Base-by-base conservation (phyloP, 2,329 filamentous ascomycete species). In the Colletotrichum horii region DNA sequence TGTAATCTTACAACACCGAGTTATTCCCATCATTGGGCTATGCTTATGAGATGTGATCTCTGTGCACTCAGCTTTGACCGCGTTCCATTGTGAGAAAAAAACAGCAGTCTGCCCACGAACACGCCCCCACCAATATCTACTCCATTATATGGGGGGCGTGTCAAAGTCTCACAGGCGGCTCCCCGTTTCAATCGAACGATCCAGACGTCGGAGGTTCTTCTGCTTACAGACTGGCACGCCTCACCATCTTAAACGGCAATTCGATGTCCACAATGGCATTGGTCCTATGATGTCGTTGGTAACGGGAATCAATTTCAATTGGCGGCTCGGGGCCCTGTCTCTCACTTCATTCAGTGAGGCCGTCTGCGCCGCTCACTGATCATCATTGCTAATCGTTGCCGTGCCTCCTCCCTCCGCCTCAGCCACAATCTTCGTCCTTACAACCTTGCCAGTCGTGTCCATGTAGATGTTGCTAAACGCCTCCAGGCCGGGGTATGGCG, bases 351-450 rank as follows among this genome's bases (percentile, higher is more conserved):
- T 16, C 58, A 12, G 7, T 34, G 19, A 61, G n/a, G 34, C 30
- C 56, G 43, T n/a, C 16, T 28, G 22, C 43, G 4, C 19, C n/a
- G 15, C 34, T 26, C 43, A 36, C 24, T 78, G 79, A 11, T 77
- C 76, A 11, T 86, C 84, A 56, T 86, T 84, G 62, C 84, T 88
- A 78, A 91, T 87, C 5, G 86, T 89, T 71, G 88, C 89, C 3
- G 83, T 87, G 2, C 89, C 90, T 8, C 89, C 90, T 6, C 87
- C 90, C 77, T 87, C 84, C 6, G 86, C 84, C 81, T 91, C 89
- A 58, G 88, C 88, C 66, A 91, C 80, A 24, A 91, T 83, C 80
- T 87, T 85, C 26, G 90, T 89, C 66, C 85, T 86, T 11, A 89
- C 83, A 6, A 91, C 89, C 61, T 82, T 81, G 8, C 89, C 89